Base-by-base conservation (phyloP, 441 rosid species). In the Gossypium gossypioides region DNA sequence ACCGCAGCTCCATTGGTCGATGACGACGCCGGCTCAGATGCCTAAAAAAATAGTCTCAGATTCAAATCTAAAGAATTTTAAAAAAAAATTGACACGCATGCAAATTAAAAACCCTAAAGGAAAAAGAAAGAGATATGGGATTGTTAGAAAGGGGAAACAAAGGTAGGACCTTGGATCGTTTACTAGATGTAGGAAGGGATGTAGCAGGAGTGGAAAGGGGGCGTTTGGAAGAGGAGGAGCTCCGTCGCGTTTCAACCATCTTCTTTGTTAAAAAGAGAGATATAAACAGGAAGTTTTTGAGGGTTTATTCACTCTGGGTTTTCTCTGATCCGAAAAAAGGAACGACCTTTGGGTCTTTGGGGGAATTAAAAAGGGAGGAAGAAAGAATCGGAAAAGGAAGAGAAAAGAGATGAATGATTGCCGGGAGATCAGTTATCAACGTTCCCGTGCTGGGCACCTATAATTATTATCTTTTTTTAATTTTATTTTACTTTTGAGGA, bases 211-310 rank as follows among this genome's bases (percentile, higher is more conserved):
- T 77, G 62, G 91, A 67, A 27, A 81, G 85, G 22, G 89, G 71
- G 10, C 97, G 93, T 83, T 95, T 95, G 68, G 90, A 82, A 74
- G 96, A 84, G 61, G 96, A 86, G 24, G 96, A 85, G 84, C 97
- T 91, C 58, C 99, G 89, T 71, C 99, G 83, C 44, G 99, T 95
- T 80, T 92, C 96, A 56, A 92, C 99, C 99, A 95, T 95, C 77
- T 64, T 77, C 10, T 34, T 72, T 60, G 65, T 54, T 60, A 72
- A 72, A 40, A 44, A 54, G 42, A 34, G 42, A 7, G 42, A 7
- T 7, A 34, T 1, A 48, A 79, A 78, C 7, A 29, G 16, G 24
- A 42, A 42, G 24, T 1, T 27, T 68, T 52, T 51, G 57, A 52
- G 55, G 55, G 29, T 65, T 65, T 44, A 44, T 15, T 13, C 15